Evolutionary conservation across 139 green algal genomes (phyloP), one percentile per base, ranked within the genome.

Genomic region (Chloropicon primus): DNA sequence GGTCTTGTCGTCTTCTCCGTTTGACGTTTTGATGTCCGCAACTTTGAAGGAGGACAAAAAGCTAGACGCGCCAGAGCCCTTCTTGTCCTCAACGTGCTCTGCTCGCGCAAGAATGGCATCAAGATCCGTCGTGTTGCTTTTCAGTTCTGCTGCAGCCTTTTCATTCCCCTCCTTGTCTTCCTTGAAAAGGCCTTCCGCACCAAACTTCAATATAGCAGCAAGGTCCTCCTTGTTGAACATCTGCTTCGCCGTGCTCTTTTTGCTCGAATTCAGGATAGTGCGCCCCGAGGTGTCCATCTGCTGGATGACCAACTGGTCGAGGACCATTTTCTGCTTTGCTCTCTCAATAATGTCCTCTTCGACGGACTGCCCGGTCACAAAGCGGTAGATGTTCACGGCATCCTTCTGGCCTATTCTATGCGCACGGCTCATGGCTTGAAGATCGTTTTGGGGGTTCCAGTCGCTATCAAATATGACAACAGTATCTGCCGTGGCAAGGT

Each of bases 291-390:
- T 94, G 86, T 97, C 94, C 89, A 97, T 96, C 80, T 86, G 88
- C 83, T 93, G 93, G 24, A 97, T 97, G 78, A 97, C 93, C 71
- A 98, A 83, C 81, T 98, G 93, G 82, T 98, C 94, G 80, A 98
- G 89, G 21, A 96, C 93, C 93, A 98, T 98, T 87, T 98, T 98
- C 25, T 87, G 81, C 84, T 97, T 97, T 73, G 90, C 91, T 10
- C 90, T 82, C 85, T 97, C 91, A 79, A 97, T 80, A 71, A 97
- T 97, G 81, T 96, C 89, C 84, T 97, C 92, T 86, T 97, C 93
- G 75, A 97, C 93, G 72, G 82, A 92, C 62, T 83, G 82, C 74
- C 82, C 89, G 10, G 93, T 97, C 41, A 62, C 41, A 62, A 62
- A 62, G 5, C 91, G 82, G 87, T 97, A 97, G 80, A 97, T 97